phyloP scores from a whole-genome alignment of 208 protist species.

The Leishmania major region DNA sequence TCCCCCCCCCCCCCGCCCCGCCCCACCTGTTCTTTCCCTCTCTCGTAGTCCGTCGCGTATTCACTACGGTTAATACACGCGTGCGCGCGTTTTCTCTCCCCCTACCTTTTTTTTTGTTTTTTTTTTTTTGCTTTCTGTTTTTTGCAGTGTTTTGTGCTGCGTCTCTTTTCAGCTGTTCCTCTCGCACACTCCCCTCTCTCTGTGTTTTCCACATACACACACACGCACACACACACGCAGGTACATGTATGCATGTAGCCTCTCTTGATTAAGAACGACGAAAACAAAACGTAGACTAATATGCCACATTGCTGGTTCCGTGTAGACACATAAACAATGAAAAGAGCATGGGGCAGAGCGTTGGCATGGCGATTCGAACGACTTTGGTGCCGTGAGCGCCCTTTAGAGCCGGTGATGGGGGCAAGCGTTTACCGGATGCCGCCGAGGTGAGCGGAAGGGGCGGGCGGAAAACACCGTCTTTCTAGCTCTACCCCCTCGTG shows the following conservation, averaged over 20 bases:
- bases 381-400: background rate
- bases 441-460: background rate
- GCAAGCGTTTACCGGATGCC: background rate
- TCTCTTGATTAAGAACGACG: background rate
- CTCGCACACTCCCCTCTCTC: too few species aligned
- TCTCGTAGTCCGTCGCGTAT: background rate
- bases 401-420: background rate
- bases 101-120: background rate
- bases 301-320: background rate
- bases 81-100: background rate
- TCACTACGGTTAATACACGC: background rate
- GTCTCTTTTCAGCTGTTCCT: background rate
- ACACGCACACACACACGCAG: background rate
- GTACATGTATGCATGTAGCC: background rate
- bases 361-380: background rate
- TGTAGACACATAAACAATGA: background rate
- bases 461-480: background rate
- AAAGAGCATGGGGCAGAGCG: background rate
- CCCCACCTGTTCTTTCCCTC: background rate
- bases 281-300: background rate
- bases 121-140: too few species aligned
- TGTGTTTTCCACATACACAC: background rate
- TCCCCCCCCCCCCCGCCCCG: background rate
- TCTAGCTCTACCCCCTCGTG: background rate
- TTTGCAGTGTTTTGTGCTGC: background rate